Conservation (phyloP, 2,329 filamentous ascomycete species). For the Trichoderma hamatum region DNA sequence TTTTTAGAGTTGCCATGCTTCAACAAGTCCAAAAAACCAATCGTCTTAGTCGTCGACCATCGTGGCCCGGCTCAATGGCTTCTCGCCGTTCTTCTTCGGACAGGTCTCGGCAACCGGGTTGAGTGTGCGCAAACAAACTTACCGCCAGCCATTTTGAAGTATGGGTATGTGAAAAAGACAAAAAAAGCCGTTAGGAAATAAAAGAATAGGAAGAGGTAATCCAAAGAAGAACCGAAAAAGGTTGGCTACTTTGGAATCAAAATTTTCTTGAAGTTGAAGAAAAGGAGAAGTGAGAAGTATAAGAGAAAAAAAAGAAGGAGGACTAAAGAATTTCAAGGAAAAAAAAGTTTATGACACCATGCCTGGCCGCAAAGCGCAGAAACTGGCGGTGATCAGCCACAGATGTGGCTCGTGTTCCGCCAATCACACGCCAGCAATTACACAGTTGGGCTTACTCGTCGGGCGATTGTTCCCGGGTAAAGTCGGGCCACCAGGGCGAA, state of each 20-base stretch:
- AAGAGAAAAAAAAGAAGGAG: conserved; percentile 27
- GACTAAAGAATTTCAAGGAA: conserved; percentile 31
- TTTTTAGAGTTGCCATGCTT: background rate
- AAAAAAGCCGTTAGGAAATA: conserved; percentile 22
- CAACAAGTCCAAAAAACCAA: conserved; percentile 3
- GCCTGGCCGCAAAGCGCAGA: conserved; percentile 29
- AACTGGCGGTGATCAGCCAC: conserved; percentile 37
- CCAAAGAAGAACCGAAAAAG: conserved; percentile 24
- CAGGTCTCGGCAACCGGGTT: conserved; percentile 4
- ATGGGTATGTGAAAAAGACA: conserved; percentile 30
- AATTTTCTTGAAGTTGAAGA: conserved; percentile 11
- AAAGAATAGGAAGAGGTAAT: conserved; percentile 25
- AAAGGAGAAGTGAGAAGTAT: conserved; percentile 28
- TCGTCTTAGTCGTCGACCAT: conserved; percentile 2
- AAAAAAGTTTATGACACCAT: conserved; percentile 48
- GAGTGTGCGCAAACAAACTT: conserved; percentile 37
- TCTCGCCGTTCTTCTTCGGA: conserved; percentile 14
- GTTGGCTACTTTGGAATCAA: conserved; percentile 28
- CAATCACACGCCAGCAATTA: conserved; percentile 46
- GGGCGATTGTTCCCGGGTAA: conserved; percentile 39
- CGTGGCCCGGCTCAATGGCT: conserved; percentile 32
- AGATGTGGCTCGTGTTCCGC: conserved; percentile 31
- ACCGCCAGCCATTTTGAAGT: conserved; percentile 51
- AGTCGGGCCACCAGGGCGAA: conserved; percentile 36
- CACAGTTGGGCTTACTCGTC: conserved; percentile 32